Conservation (phyloP, 106 monocot genomes). For the Narthecium ossifragum region DNA sequence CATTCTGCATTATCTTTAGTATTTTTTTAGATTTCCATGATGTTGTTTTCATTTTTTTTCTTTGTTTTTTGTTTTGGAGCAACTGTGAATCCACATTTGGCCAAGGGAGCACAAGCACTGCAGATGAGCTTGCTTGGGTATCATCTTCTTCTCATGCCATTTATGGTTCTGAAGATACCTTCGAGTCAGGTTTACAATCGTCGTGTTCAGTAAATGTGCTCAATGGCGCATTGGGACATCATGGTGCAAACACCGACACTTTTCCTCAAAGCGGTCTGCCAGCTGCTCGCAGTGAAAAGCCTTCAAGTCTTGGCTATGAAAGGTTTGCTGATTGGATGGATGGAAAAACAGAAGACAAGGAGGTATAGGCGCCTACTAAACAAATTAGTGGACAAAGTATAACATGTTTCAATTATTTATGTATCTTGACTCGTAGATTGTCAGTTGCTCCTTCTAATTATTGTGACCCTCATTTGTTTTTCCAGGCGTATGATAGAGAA, state of each 20-base stretch:
- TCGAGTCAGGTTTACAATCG: slow-evolving; percentile 10
- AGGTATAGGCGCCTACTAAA: background rate
- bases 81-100: slow-evolving; percentile 30
- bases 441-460: no score
- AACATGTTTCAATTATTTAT: background rate
- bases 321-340: background rate
- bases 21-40: background rate
- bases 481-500: background rate
- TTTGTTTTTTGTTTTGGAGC: slow-evolving; percentile 22
- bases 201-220: slow-evolving; percentile 9
- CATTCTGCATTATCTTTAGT: background rate
- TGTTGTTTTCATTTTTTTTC: slow-evolving; percentile 10
- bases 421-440: background rate
- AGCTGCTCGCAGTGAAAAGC: slow-evolving; percentile 1
- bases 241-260: background rate
- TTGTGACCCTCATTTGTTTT: background rate
- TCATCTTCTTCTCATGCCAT: slow-evolving; percentile 20
- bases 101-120: slow-evolving; percentile 12
- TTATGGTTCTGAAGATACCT: slow-evolving; percentile 30
- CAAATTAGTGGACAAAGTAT: background rate
- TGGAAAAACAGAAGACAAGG: background rate
- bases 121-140: slow-evolving; percentile 30
- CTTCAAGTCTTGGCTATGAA: background rate
- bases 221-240: slow-evolving; percentile 6
- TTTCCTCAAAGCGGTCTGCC: background rate